A percentile compares a stretch with the other conserved stretches of the same genome.
These are phyloP conservation scores for Monosporascus sp. DNA, from an alignment of 2,329 filamentous ascomycete species.

Conservation along the genomic window DNA sequence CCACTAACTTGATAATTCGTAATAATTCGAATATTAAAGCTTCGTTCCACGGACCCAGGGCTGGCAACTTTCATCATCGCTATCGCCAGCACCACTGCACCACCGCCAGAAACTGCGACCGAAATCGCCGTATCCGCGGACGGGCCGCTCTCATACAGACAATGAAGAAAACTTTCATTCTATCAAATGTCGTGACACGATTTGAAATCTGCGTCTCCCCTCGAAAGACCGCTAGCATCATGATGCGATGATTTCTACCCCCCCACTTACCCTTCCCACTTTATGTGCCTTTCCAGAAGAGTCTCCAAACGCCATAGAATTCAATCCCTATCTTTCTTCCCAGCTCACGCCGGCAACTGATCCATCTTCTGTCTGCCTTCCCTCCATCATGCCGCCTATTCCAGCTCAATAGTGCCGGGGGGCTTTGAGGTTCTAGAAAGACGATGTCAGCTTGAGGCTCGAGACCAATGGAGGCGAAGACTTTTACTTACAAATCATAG, in stretches of 20 bases:
- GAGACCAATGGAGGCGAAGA: background rate
- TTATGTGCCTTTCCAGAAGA: background rate
- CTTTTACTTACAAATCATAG: conserved; percentile 44
- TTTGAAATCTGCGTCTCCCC: no score
- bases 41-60: no score
- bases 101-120: no score
- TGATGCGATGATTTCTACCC: background rate
- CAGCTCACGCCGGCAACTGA: background rate
- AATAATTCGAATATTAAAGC: no score
- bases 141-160: no score
- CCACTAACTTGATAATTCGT: no score
- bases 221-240: no score
- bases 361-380: background rate
- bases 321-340: background rate
- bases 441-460: conserved; percentile 6
- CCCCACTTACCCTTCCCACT: background rate
- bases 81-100: no score
- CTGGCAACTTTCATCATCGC: no score
- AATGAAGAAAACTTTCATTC: no score
- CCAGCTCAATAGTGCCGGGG: background rate
- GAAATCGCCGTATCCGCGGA: no score
- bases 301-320: background rate
- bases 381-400: background rate
- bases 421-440: background rate
- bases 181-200: no score